Percentiles rank a stretch among this genome's conserved stretches.
These are phyloP conservation scores for Tremellales sp. DNA, from an alignment of 1,284 basidiomycete species.

Conservation along the genomic window DNA sequence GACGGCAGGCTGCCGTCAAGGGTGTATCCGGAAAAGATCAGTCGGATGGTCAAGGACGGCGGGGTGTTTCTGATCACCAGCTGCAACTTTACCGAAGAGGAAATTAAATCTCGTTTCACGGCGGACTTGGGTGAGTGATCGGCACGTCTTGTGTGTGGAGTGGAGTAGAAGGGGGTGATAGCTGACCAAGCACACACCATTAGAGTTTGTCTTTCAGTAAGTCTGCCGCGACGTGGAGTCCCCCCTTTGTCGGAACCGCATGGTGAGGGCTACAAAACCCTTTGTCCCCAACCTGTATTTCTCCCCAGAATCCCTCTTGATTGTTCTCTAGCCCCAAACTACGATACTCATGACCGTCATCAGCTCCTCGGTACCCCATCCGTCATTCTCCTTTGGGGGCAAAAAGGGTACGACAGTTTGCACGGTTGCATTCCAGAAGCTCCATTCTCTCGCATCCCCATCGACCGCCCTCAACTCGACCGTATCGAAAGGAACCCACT, in stretches of 20 bases:
- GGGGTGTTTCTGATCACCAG: conserved; percentile 50
- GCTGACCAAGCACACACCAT: too few relatives aligned
- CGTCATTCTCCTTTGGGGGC: conserved; percentile 47
- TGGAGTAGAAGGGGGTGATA: too few relatives aligned
- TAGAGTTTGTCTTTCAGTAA: conserved; percentile 41
- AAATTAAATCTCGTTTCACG: conserved; percentile 41
- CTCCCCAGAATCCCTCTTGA: too few relatives aligned
- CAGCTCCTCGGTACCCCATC: conserved; percentile 47
- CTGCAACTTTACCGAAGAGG: conserved; percentile 50
- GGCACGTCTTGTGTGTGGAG: too few relatives aligned
- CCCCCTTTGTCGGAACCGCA: too few relatives aligned
- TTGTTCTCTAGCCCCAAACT: too few relatives aligned
- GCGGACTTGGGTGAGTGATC: conserved; percentile 31
- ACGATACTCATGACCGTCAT: too few relatives aligned
- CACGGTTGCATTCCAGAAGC: conserved; percentile 47
- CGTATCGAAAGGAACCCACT: background rate
- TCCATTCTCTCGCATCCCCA: background rate
- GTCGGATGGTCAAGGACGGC: conserved; percentile 36
- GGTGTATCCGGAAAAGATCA: conserved; percentile 44
- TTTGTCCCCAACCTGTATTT: too few relatives aligned
- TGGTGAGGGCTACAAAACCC: too few relatives aligned
- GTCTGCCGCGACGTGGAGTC: too few relatives aligned
- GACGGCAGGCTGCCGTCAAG: conserved; percentile 33
- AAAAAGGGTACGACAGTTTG: conserved; percentile 44
- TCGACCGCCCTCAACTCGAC: background rate